A percentile compares a stretch with the other conserved stretches of the same genome.
Conservation (phyloP, 2,329 filamentous ascomycete species). For the Aspergillus costaricaensis region DNA sequence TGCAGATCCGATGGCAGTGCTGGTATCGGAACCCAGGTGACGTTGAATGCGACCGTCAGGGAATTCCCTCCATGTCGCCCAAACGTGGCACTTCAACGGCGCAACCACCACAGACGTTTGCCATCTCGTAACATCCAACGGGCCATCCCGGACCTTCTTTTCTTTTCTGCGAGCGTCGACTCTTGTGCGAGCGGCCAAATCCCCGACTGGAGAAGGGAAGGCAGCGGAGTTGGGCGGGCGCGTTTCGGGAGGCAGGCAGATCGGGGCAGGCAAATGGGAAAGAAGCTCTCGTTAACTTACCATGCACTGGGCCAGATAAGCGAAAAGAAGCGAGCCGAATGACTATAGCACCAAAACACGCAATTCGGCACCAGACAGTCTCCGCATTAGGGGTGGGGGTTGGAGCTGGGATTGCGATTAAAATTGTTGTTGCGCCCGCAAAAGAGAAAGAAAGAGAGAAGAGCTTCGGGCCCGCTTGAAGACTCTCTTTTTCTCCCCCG, state of each 20-base stretch:
- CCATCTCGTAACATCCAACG: constrained; percentile 5
- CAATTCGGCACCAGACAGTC: constrained; percentile 20
- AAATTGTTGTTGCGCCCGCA: constrained; percentile 24
- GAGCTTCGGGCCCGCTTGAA: constrained; percentile 23
- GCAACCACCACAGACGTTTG: constrained; percentile 3
- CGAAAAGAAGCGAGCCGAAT: constrained; percentile 30
- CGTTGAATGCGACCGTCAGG: constrained; percentile 20
- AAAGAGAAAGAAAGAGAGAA: constrained; percentile 20
- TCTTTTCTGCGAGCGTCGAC: background rate
- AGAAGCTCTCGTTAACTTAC: constrained; percentile 26
- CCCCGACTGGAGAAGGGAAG: background rate
- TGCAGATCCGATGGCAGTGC: background rate
- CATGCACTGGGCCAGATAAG: constrained; percentile 27
- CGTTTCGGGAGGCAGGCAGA: constrained; percentile 15
- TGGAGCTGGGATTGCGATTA: constrained; percentile 20
- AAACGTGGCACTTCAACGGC: constrained; percentile 14
- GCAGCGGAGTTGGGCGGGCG: background rate
- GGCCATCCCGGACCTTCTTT: background rate
- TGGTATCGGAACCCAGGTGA: background rate
- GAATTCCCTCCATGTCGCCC: constrained; percentile 7
- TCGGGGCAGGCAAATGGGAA: constrained; percentile 20
- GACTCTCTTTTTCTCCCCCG: constrained; percentile 12
- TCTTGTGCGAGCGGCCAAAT: background rate
- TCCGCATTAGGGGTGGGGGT: constrained; percentile 21
- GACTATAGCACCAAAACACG: constrained; percentile 29